Base-by-base conservation (phyloP, 2,329 filamentous ascomycete species). In the Alternaria solani region DNA sequence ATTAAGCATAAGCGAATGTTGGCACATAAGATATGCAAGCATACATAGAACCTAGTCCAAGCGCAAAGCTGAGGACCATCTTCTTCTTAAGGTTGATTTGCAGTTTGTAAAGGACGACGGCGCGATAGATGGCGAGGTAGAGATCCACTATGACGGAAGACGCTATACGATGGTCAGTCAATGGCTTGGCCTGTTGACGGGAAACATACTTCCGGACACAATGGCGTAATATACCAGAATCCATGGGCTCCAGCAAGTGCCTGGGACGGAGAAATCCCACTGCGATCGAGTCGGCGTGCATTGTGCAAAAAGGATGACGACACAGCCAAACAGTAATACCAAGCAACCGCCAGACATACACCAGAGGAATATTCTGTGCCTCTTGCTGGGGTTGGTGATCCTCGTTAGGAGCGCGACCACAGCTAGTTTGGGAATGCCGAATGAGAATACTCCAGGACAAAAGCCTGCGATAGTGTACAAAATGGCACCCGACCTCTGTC, bases 181-280 rank as follows among this genome's bases (percentile, higher is more conserved):
- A 20, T n/a, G 25, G 20, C 23, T 28, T 18, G 32, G 9, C 6
- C 28, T 18, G 20, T 5, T 28, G n/a, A 34, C 11, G 16, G 23
- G 18, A 38, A 11, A 51, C 34, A 12, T 30, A 41, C 48, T 51
- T 26, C 48, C 48, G 7, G 48, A 23, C 20, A 51, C 34, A 34
- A 51, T 41, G 16, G 48, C 48, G 23, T 51, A 51, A 23, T 51
- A 14, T 38, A 41, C 26, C 48, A 51, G 34, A 1, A 51, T 28
- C 48, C 48, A 51, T 18, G 48, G 48, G 34, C 48, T 51, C 48
- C 48, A 51, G 16, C 48, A 51, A 11, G 48, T 51, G n/a, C 48
- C 34, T 12, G 28, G 23, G 7, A 41, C 23, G 11, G 48, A 51
- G 7, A 41, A 51, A 14, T 51, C 32, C 34, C 34, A 30, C 25